A percentile compares a stretch with the other conserved stretches of the same genome.
Evolutionary conservation across 108 stramenopile genomes (phyloP).

Genomic region (Conticribra weissflogii): DNA sequence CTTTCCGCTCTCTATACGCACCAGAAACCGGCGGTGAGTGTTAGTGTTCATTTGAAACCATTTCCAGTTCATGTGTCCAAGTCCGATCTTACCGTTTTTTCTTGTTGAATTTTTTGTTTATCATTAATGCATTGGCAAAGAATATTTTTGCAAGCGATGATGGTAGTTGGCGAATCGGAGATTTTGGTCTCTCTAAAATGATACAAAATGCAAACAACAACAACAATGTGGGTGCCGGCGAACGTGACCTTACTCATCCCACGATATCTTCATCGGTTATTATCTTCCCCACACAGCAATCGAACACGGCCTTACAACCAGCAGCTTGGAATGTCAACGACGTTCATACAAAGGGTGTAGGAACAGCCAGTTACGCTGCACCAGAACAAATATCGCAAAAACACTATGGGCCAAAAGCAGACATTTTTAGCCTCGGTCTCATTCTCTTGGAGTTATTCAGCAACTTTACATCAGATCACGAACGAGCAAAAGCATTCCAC

Average conservation of each 20-base stretch:
- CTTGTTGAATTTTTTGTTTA: background rate
- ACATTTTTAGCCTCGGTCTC: slow-evolving; percentile 93
- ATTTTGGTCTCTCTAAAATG: slow-evolving; percentile 87
- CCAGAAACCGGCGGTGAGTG: slow-evolving; percentile 74
- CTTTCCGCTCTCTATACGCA: too few species aligned
- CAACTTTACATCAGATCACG: slow-evolving; percentile 88
- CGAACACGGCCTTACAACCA: too few species aligned
- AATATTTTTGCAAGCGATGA: slow-evolving; percentile 77
- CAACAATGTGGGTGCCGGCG: slow-evolving; percentile 13
- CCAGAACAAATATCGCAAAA: slow-evolving; percentile 86
- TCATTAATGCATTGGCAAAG: slow-evolving; percentile 1
- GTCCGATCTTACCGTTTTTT: too few species aligned
- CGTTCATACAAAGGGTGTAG: slow-evolving; percentile 83
- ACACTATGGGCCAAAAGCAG: slow-evolving; percentile 86
- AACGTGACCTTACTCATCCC: slow-evolving; percentile 10
- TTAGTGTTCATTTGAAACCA: background rate
- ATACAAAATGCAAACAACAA: slow-evolving; percentile 47
- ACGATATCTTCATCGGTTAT: slow-evolving; percentile 8
- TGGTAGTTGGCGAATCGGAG: slow-evolving; percentile 90
- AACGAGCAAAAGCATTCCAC: slow-evolving; percentile 77
- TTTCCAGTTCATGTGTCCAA: background rate
- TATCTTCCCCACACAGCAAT: too few species aligned
- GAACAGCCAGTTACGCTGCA: slow-evolving; percentile 94
- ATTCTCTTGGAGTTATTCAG: slow-evolving; percentile 93
- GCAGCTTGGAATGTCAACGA: too few species aligned